Evolutionary conservation across 139 green algal species (phyloP), one percentile per base, ranked within the genome.

Genomic region (Nannochloris sp.): DNA sequence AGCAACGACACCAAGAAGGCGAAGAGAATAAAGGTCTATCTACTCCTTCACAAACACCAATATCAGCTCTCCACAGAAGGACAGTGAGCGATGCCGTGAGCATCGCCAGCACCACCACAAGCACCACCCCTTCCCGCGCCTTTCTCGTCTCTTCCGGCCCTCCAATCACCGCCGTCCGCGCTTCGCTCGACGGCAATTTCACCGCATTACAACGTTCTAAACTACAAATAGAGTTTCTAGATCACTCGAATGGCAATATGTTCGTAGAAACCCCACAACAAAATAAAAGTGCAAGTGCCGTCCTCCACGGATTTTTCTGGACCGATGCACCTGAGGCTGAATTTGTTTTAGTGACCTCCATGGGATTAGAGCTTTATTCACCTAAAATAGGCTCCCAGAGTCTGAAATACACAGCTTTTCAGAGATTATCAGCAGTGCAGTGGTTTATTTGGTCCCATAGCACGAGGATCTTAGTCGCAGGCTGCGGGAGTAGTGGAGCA

Each of bases 261-360:
- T 73, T 73, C 54, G 42, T 73, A 29, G 66, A 73, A 48, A 30
- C 38, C 19, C 24, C 66, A 6, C 30, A 51, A 19, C 19, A 51
- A 51, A 19, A 27, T 51, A 51, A 27, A 19, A 27, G 42, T 51
- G 42, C 19, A 24, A 44, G 64, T 25, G 32, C 45, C 3, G 34
- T 38, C 29, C 56, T 73, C 47, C 66, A 47, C 36, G 66, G 66
- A 36, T 73, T 73, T 42, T 73, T 73, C 66, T 73, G 66, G 66
- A 67, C 66, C n/a, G 42, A 56, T 12, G 34, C 30, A n/a, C 56
- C 25, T 6, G 6, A 6, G 38, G 10, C 25, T 23, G 8, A 61
- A 5, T 60, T 73, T 35, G 66, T 73, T 10, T 68, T 73, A 60
- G 66, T 73, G 5, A 73, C 66, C 3, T 30, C 31, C 4, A 23